Conservation (phyloP, 108 stramenopile species). For the Cyclotella kingstonii region DNA sequence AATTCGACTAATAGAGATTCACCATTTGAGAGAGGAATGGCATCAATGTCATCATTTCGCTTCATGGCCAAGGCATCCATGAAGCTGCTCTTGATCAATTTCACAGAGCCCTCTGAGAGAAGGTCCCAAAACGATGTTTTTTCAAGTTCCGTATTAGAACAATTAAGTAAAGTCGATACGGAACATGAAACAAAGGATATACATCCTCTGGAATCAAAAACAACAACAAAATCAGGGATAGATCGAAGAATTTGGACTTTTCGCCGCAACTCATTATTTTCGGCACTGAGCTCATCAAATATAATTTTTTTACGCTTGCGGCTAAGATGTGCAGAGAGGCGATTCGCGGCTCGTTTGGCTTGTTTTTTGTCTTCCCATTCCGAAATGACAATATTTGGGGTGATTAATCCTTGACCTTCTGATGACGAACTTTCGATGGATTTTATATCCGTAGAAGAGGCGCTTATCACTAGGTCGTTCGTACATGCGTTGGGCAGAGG, state of each 20-base stretch:
- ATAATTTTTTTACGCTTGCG: constrained; percentile 93
- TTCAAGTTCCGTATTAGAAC: constrained; percentile 50
- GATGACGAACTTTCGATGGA: constrained; percentile 5
- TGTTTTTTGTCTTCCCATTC: constrained; percentile 71
- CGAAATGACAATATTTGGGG: constrained; percentile 14
- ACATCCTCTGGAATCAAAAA: constrained; percentile 78
- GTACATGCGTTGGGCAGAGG: too few species aligned
- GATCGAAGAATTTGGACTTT: constrained; percentile 78
- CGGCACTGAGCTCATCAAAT: constrained; percentile 90
- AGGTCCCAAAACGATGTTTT: constrained; percentile 79
- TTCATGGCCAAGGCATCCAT: constrained; percentile 84
- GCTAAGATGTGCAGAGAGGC: constrained; percentile 88
- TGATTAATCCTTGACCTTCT: constrained; percentile 4
- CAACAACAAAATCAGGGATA: constrained; percentile 84
- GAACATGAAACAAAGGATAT: constrained; percentile 76
- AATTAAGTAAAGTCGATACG: constrained; percentile 53
- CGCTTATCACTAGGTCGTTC: too few species aligned
- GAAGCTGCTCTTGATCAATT: constrained; percentile 78
- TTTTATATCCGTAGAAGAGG: neutral
- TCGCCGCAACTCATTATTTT: constrained; percentile 74
- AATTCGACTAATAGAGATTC: constrained; percentile 63
- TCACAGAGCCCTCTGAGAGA: constrained; percentile 66
- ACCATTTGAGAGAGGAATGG: constrained; percentile 64
- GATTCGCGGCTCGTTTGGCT: constrained; percentile 78
- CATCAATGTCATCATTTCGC: constrained; percentile 55